These are phyloP conservation scores for Hortiboletus flavorubellus DNA, from an alignment of 768 basidiomycete genomes.

Conservation along the genomic window DNA sequence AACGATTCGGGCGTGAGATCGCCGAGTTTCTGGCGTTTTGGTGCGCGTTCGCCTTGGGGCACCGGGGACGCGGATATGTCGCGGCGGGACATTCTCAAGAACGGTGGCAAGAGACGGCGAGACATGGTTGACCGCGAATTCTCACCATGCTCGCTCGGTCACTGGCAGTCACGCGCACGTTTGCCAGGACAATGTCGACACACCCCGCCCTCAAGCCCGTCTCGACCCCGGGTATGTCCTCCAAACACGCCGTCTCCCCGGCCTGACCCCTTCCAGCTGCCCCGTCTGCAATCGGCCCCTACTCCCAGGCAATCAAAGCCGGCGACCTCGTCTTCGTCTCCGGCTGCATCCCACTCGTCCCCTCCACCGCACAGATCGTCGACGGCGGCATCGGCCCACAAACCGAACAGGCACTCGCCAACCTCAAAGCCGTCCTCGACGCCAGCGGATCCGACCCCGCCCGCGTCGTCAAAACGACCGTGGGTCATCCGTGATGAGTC, in stretches of 20 bases:
- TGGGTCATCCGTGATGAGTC: slow-evolving; percentile 36
- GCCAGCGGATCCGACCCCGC: slow-evolving; percentile 75
- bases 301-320: slow-evolving; percentile 81
- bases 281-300: slow-evolving; percentile 80
- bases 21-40: slow-evolving; percentile 55
- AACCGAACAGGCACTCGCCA: slow-evolving; percentile 79
- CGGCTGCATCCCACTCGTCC: slow-evolving; percentile 84
- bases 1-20: slow-evolving; percentile 73
- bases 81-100: too few species aligned
- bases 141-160: neutral
- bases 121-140: too few species aligned
- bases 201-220: slow-evolving; percentile 36
- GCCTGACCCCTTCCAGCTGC: slow-evolving; percentile 47
- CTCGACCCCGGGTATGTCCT: slow-evolving; percentile 28
- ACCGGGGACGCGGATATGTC: too few species aligned
- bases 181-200: slow-evolving; percentile 26
- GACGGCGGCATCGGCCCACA: slow-evolving; percentile 35
- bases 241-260: too few species aligned
- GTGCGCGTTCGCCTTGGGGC: slow-evolving; percentile 18
- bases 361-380: slow-evolving; percentile 51
- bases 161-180: neutral
- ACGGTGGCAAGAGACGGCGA: too few species aligned
- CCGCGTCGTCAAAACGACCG: slow-evolving; percentile 90
- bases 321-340: slow-evolving; percentile 87
- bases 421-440: slow-evolving; percentile 79